Conservation (phyloP, 192 early-diverging fungal genomes). For the Borealophlyctis nickersoniae region DNA sequence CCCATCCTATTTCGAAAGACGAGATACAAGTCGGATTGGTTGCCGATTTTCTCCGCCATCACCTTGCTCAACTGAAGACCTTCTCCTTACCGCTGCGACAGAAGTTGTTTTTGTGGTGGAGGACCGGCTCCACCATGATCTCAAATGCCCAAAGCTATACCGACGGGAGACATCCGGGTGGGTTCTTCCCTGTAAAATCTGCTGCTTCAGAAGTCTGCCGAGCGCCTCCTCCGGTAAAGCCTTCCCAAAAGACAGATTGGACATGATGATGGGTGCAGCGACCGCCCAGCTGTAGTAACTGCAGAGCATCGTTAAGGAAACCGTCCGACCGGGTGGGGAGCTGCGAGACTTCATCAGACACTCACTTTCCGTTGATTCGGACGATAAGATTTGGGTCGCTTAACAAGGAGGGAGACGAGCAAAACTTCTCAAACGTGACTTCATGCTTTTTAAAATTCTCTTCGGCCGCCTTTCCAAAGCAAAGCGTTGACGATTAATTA, state of each 20-base stretch:
- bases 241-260: slow-evolving; percentile 56
- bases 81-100: not conserved
- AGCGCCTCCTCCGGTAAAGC: slow-evolving; percentile 41
- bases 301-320: slow-evolving; percentile 5
- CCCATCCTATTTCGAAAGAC: slow-evolving; percentile 13
- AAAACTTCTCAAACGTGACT: slow-evolving; percentile 55
- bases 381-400: slow-evolving; percentile 52
- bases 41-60: no score
- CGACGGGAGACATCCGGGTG: slow-evolving; percentile 10
- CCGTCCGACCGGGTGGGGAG: not conserved
- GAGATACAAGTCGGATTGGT: no score
- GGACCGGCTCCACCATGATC: slow-evolving; percentile 35
- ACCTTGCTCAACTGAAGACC: no score
- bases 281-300: slow-evolving; percentile 60
- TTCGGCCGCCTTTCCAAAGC: slow-evolving; percentile 26
- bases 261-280: slow-evolving; percentile 59
- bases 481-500: not conserved
- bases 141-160: slow-evolving; percentile 33
- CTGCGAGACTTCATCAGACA: not conserved
- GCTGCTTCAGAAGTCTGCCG: slow-evolving; percentile 4
- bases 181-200: slow-evolving; percentile 6
- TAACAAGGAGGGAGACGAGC: slow-evolving; percentile 50
- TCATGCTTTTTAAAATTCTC: slow-evolving; percentile 46
- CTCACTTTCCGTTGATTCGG: slow-evolving; percentile 50
- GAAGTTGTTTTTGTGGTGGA: slow-evolving; percentile 5